Evolutionary conservation across 257 asterid species (phyloP).

Genomic region (Fraxinus pennsylvanica): DNA sequence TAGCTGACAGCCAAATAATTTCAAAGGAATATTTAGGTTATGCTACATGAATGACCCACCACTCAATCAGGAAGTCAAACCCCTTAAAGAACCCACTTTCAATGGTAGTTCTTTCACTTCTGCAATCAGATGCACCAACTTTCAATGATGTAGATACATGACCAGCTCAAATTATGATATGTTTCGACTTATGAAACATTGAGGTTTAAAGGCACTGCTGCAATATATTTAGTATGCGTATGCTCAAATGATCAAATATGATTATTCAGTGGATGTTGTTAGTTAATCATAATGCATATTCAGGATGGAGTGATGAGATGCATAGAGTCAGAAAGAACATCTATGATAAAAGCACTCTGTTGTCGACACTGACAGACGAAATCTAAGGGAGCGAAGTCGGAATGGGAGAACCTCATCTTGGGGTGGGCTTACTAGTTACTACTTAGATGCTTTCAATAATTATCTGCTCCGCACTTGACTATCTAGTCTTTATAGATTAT

Average conservation of each 20-base stretch:
- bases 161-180: background rate
- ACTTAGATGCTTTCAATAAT: too few relatives aligned
- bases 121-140: conserved; percentile 19
- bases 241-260: background rate
- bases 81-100: conserved; percentile 44
- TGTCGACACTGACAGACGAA: too few relatives aligned
- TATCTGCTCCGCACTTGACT: too few relatives aligned
- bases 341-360: too few relatives aligned
- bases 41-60: conserved; percentile 25
- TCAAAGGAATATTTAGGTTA: conserved; percentile 22
- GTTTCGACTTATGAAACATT: background rate
- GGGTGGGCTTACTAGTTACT: too few relatives aligned
- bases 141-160: conserved; percentile 10
- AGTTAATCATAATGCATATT: background rate
- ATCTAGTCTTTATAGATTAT: too few relatives aligned
- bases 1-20: conserved; percentile 16
- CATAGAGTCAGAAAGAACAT: too few relatives aligned
- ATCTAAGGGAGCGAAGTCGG: too few relatives aligned
- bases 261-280: background rate
- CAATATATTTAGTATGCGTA: background rate
- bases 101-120: conserved; percentile 37
- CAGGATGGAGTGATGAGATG: background rate
- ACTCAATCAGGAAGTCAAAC: conserved; percentile 34
- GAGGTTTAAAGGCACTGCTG: background rate
- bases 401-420: too few relatives aligned